Conservation (phyloP, 108 stramenopile species). For the Nitzschia inconspicua region DNA sequence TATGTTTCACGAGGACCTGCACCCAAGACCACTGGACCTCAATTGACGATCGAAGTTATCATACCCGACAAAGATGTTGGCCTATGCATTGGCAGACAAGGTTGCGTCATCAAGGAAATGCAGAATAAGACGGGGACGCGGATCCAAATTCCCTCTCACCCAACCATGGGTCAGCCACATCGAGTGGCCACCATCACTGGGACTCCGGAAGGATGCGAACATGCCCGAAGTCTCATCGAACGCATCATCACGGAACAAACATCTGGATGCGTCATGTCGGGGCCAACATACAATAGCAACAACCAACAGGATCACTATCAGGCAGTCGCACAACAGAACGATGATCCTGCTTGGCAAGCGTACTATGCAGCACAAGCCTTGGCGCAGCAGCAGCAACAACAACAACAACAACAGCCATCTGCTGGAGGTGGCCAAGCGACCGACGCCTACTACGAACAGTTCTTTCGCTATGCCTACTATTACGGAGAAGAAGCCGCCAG, state of each 20-base stretch:
- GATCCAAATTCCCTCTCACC: slow-evolving; percentile 82
- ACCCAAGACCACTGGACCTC: slow-evolving; percentile 25
- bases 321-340: slow-evolving; percentile 6
- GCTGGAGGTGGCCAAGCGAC: slow-evolving; percentile 42
- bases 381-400: slow-evolving; percentile 23
- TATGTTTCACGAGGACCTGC: slow-evolving; percentile 44
- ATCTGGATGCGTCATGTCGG: slow-evolving; percentile 72
- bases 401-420: slow-evolving; percentile 30
- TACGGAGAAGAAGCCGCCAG: slow-evolving; percentile 87
- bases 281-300: slow-evolving; percentile 39
- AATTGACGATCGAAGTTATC: slow-evolving; percentile 61
- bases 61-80: slow-evolving; percentile 88
- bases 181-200: slow-evolving; percentile 82
- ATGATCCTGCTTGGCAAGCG: slow-evolving; percentile 48
- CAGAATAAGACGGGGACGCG: slow-evolving; percentile 70
- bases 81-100: slow-evolving; percentile 82
- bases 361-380: slow-evolving; percentile 35
- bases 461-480: slow-evolving; percentile 81
- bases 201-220: slow-evolving; percentile 59
- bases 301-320: slow-evolving; percentile 8
- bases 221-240: slow-evolving; percentile 72
- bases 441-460: slow-evolving; percentile 88
- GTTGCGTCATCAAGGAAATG: slow-evolving; percentile 86
- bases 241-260: slow-evolving; percentile 79
- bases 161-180: slow-evolving; percentile 66